These are phyloP conservation scores for Verbascum thapsus DNA, from an alignment of 257 asterid genomes.

Conservation along the genomic window DNA sequence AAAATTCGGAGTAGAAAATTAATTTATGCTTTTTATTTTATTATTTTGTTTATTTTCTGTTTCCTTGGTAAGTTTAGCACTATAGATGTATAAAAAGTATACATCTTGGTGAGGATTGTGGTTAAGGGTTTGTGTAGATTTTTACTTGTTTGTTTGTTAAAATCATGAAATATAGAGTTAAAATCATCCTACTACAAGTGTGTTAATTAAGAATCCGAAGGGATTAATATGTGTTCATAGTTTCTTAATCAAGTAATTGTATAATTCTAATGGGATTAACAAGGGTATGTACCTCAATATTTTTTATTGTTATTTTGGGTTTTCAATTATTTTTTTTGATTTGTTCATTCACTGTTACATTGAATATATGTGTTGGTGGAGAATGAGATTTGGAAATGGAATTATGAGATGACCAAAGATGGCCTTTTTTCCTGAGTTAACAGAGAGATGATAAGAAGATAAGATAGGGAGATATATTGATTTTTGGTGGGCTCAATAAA, in stretches of 20 bases:
- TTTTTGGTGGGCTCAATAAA: too few species aligned
- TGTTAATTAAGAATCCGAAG: constrained; percentile 14
- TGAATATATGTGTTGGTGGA: constrained; percentile 11
- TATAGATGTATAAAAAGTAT: constrained; percentile 28
- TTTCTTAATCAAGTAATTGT: constrained; percentile 8
- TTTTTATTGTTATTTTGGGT: background rate
- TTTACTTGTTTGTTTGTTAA: background rate
- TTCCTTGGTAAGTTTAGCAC: constrained; percentile 5
- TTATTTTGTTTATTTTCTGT: too few species aligned
- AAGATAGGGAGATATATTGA: constrained; percentile 10
- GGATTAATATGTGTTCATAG: constrained; percentile 22
- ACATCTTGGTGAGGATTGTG: constrained; percentile 21
- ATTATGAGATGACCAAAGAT: too few species aligned
- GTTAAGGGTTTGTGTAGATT: too few species aligned
- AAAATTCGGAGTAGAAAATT: constrained; percentile 40
- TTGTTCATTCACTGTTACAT: constrained; percentile 27
- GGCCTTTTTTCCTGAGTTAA: too few species aligned
- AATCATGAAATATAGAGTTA: constrained; percentile 7
- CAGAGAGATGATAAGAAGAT: constrained; percentile 3
- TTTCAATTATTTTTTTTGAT: background rate
- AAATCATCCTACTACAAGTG: too few species aligned
- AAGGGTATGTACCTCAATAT: background rate
- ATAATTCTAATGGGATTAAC: constrained; percentile 17
- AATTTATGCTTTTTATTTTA: background rate
- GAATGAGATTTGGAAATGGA: background rate